Conservation (phyloP, 163 green algal species). For the Scenedesmus sp. region DNA sequence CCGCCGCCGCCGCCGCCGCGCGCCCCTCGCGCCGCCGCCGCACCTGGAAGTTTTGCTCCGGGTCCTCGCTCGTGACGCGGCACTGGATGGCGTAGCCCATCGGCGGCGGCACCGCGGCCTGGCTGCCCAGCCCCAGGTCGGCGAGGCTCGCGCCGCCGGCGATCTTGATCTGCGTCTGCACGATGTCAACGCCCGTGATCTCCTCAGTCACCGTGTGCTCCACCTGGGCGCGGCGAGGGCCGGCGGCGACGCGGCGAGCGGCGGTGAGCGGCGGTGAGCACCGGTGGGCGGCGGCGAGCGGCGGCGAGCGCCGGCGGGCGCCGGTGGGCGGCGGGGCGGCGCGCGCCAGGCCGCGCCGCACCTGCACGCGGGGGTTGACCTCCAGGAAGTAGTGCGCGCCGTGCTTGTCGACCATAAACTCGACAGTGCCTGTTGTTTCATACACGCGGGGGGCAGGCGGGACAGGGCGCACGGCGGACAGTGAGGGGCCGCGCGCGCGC, state of each 20-base stretch:
- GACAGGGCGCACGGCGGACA: no score
- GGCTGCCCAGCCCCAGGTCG: slow-evolving; percentile 73
- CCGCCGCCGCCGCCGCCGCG: no score
- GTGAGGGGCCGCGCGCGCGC: no score
- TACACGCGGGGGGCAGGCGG: no score
- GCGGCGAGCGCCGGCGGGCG: no score
- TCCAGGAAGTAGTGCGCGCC: slow-evolving; percentile 94
- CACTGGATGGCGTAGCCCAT: slow-evolving; percentile 91
- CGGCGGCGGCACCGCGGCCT: slow-evolving; percentile 68
- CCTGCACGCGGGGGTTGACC: slow-evolving; percentile 91
- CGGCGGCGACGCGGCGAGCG: no score
- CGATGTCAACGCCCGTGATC: slow-evolving; percentile 92
- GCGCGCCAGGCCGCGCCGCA: slow-evolving; percentile 34
- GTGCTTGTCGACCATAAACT: slow-evolving; percentile 96
- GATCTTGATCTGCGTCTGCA: slow-evolving; percentile 91
- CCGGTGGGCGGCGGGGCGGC: no score
- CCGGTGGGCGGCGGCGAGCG: no score
- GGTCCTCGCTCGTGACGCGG: slow-evolving; percentile 91
- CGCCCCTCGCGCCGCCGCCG: no score
- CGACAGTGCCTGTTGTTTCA: slow-evolving; percentile 96
- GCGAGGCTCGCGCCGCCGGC: slow-evolving; percentile 73
- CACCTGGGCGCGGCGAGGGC: no score
- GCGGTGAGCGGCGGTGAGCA: no score
- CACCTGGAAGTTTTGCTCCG: slow-evolving; percentile 83
- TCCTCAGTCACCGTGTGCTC: slow-evolving; percentile 98